phyloP scores from a whole-genome alignment of 768 basidiomycete species.

The Boletellus ananas region DNA sequence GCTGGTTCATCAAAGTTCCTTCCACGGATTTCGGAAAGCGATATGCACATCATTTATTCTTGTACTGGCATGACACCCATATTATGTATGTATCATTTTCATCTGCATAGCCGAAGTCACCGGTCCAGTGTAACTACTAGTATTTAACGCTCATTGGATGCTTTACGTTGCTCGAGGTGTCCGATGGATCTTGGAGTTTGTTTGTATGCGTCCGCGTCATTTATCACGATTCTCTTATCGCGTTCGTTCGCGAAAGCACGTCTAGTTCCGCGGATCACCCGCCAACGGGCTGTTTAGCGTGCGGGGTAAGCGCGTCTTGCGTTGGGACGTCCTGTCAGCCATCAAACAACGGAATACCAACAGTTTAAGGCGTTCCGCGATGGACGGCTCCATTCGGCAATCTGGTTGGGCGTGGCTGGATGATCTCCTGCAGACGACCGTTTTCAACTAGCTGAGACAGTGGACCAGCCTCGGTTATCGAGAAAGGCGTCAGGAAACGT shows the following conservation, averaged over 20 bases:
- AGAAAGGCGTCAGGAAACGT: neutral
- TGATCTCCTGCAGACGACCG: too few species aligned
- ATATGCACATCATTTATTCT: constrained; percentile 8
- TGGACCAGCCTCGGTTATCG: too few species aligned
- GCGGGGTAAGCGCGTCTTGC: neutral
- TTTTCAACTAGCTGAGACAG: too few species aligned
- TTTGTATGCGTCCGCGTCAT: neutral
- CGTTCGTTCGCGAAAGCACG: neutral
- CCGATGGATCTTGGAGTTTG: neutral
- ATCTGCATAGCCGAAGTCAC: neutral
- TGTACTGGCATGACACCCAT: constrained; percentile 6
- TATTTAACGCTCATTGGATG: neutral
- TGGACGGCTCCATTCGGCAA: neutral
- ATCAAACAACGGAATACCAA: neutral
- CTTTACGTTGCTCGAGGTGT: neutral
- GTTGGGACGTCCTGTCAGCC: neutral
- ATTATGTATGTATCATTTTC: constrained; percentile 7
- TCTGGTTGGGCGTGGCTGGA: too few species aligned
- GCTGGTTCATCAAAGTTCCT: neutral
- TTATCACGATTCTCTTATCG: neutral
- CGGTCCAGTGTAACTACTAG: constrained; percentile 4
- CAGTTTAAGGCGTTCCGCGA: neutral
- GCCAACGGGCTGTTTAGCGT: neutral
- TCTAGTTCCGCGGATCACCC: neutral
- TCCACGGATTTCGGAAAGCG: constrained; percentile 1